phyloP scores from a whole-genome alignment of 2,329 filamentous ascomycete genomes.

The Penicillium sp. region DNA sequence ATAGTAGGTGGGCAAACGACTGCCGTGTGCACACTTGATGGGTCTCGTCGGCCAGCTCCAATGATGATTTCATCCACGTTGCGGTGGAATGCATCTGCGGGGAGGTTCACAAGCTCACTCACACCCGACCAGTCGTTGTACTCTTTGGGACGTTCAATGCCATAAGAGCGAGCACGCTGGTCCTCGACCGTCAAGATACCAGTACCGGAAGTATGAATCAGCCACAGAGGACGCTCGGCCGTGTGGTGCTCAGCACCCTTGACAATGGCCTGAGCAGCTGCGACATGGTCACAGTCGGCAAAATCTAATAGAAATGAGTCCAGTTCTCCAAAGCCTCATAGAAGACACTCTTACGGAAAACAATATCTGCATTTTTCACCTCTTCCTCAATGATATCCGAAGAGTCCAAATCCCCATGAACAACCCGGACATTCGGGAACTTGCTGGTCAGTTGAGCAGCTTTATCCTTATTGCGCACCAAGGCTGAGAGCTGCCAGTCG shows the following conservation, averaged over 20 bases:
- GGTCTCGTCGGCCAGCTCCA: slow-evolving; percentile 21
- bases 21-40: slow-evolving; percentile 32
- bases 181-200: slow-evolving; percentile 42
- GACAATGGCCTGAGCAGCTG: slow-evolving; percentile 38
- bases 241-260: slow-evolving; percentile 37
- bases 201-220: slow-evolving; percentile 45
- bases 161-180: slow-evolving; percentile 35
- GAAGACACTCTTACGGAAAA: slow-evolving; percentile 35
- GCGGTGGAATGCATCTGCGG: slow-evolving; percentile 38
- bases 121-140: slow-evolving; percentile 46
- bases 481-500: slow-evolving; percentile 43
- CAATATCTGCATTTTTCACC: slow-evolving; percentile 44
- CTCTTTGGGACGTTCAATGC: slow-evolving; percentile 40
- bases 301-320: slow-evolving; percentile 28
- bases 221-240: slow-evolving; percentile 34
- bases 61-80: slow-evolving; percentile 40
- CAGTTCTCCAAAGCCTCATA: not conserved
- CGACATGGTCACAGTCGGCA: slow-evolving; percentile 42
- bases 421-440: slow-evolving; percentile 40
- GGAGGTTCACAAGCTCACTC: slow-evolving; percentile 38
- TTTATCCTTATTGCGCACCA: slow-evolving; percentile 44
- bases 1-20: slow-evolving; percentile 40
- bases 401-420: slow-evolving; percentile 42
- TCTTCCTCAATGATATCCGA: slow-evolving; percentile 39
- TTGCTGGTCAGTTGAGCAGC: slow-evolving; percentile 35